A percentile compares a stretch with the other conserved stretches of the same genome.
These are phyloP conservation scores for Penicillium nucicola DNA, from an alignment of 495 filamentous ascomycete genomes.

Conservation along the genomic window DNA sequence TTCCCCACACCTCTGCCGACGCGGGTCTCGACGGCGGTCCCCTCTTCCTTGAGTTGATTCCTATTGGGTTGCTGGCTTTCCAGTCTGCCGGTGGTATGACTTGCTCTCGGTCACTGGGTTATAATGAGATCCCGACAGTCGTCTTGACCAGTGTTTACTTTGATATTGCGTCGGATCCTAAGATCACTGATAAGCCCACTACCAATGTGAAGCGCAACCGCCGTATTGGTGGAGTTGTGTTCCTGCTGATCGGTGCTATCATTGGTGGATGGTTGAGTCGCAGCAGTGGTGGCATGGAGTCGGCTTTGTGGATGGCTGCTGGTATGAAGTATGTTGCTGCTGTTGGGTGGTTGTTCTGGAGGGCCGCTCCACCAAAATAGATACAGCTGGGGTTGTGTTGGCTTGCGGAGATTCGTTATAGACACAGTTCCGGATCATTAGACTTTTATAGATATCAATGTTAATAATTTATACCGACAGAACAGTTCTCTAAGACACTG, in stretches of 20 bases:
- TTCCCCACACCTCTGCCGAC: constrained; percentile 38
- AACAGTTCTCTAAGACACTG: no score
- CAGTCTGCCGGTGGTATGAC: constrained; percentile 71
- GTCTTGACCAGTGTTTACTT: constrained; percentile 71
- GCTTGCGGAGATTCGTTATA: neutral
- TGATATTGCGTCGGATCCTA: constrained; percentile 62
- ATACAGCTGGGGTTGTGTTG: neutral
- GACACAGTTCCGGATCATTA: neutral
- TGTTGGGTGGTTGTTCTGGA: constrained; percentile 44
- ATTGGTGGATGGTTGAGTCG: constrained; percentile 61
- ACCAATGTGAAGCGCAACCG: constrained; percentile 64
- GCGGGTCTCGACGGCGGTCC: constrained; percentile 22
- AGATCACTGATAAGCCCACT: constrained; percentile 39
- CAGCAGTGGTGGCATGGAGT: constrained; percentile 51
- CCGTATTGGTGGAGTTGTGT: constrained; percentile 53
- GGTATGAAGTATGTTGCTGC: constrained; percentile 52
- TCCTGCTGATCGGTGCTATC: constrained; percentile 59
- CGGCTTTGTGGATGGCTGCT: constrained; percentile 57
- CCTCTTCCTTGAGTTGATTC: constrained; percentile 48
- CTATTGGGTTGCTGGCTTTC: constrained; percentile 65
- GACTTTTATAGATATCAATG: neutral
- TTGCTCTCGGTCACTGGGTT: constrained; percentile 58
- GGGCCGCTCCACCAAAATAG: constrained; percentile 22
- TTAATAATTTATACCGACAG: neutral
- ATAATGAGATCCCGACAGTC: constrained; percentile 68